Evolutionary conservation across 345 rosid genomes (phyloP), one percentile per base, ranked within the genome.

Genomic region (Lenwebbia sp.): DNA sequence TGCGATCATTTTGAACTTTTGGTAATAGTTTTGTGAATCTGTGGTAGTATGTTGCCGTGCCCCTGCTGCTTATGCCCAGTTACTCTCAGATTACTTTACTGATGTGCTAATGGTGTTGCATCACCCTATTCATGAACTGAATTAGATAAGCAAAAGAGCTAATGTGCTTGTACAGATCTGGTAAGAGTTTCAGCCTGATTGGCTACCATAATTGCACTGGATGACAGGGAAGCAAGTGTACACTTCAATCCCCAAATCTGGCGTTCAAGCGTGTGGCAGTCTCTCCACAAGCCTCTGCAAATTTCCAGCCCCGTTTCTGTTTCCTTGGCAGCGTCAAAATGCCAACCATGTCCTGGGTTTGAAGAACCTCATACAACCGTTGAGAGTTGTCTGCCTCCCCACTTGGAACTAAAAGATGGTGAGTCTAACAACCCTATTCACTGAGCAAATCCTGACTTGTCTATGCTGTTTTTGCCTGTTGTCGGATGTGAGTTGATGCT

Each of bases 211-310:
- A 90, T 88, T 90, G 82, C 82, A 83, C 88, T 93, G 93, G 85
- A 85, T 93, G 89, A 92, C 96, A 94, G 98, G 98, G 89, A 87
- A 92, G 93, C 84, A 93, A 93, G 86, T 94, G 93, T 91, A 83
- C 90, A 84, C 93, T 94, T 88, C 90, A 28, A 88, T 88, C 88
- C 90, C 90, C 87, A 84, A 92, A 90, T 89, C 88, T 91, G 86
- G 92, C 86, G 49, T 83, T 83, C 90, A 92, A 85, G 92, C 90
- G 85, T 89, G 91, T 88, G 90, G 70, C 92, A 89, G 85, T 89
- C 86, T 89, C 94, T 87, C 82, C 91, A 74, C 94, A 90, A 89
- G 91, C 83, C 84, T 86, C 82, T 94, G 87, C 85, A 74, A 87
- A 56, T 85, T 82, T 90, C 87, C 84, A 89, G 88, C 90, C 94